Conservation (phyloP, 306 rosid genomes). For the Acacia melanoxylon region DNA sequence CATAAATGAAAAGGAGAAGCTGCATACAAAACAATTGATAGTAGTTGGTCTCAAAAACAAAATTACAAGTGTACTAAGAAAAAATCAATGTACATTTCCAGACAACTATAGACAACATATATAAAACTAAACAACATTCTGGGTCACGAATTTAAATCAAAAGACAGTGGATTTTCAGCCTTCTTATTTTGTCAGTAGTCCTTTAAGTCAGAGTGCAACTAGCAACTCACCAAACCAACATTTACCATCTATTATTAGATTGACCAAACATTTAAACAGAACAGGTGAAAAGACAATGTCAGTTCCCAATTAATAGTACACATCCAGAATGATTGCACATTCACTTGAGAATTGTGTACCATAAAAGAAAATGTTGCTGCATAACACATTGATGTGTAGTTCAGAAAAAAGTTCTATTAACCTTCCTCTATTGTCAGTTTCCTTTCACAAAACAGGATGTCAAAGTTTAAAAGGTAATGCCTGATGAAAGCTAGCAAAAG, state of each 20-base stretch:
- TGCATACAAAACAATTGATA: background rate
- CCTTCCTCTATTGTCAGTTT: background rate
- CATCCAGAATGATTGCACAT: background rate
- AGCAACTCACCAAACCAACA: background rate
- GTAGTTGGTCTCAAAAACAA: background rate
- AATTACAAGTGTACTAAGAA: background rate
- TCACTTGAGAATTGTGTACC: background rate
- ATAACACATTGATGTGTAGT: background rate
- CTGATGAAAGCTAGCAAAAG: background rate
- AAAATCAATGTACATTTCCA: background rate
- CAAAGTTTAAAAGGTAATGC: constrained; percentile 1
- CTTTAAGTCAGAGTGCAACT: background rate
- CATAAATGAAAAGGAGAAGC: background rate
- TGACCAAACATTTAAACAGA: background rate
- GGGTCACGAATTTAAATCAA: background rate
- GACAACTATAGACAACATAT: background rate
- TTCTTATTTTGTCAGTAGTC: background rate
- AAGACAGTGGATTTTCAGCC: background rate
- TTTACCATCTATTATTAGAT: background rate
- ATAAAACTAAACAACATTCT: background rate
- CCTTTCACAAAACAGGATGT: background rate
- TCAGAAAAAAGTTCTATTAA: background rate
- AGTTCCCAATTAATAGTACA: background rate
- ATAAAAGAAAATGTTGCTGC: background rate
- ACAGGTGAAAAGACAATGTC: background rate